phyloP scores from a whole-genome alignment of 768 basidiomycete genomes.

The Piloderma croceum region DNA sequence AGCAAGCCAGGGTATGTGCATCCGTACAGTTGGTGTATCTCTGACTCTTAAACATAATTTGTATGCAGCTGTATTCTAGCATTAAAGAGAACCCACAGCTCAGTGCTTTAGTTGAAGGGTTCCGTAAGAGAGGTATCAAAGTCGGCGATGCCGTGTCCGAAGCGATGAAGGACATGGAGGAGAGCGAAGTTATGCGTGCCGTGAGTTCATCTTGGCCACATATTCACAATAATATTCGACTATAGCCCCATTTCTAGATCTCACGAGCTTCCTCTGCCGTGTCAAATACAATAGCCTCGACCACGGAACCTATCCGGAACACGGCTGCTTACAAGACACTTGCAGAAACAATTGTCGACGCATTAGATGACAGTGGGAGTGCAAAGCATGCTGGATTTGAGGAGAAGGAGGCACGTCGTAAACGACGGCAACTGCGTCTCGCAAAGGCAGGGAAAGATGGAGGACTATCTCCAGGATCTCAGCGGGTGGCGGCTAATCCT shows the following conservation, averaged over 20 bases:
- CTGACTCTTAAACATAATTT: too few relatives aligned
- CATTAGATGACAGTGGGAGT: constrained; percentile 88
- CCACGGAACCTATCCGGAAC: constrained; percentile 95
- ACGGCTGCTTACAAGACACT: constrained; percentile 92
- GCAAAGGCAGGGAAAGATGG: constrained; percentile 75
- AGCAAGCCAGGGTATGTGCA: constrained; percentile 86
- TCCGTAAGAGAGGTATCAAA: constrained; percentile 83
- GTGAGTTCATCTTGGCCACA: too few relatives aligned
- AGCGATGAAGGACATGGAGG: constrained; percentile 89
- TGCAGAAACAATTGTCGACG: constrained; percentile 84
- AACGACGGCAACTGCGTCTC: constrained; percentile 72
- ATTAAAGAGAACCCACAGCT: constrained; percentile 94
- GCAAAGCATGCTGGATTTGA: constrained; percentile 95
- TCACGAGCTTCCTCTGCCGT: constrained; percentile 81
- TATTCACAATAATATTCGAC: too few relatives aligned
- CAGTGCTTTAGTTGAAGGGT: constrained; percentile 88
- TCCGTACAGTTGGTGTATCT: constrained; percentile 10
- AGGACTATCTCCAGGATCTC: constrained; percentile 50
- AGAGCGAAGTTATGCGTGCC: constrained; percentile 85
- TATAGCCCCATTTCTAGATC: constrained; percentile 44
- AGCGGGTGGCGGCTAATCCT: constrained; percentile 61
- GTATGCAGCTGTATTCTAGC: constrained; percentile 72
- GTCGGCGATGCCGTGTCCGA: constrained; percentile 92
- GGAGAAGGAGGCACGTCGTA: constrained; percentile 85
- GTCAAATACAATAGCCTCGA: constrained; percentile 77